Evolutionary conservation across 768 basidiomycete species (phyloP).

Genomic region (Pisolithus tinctorius): DNA sequence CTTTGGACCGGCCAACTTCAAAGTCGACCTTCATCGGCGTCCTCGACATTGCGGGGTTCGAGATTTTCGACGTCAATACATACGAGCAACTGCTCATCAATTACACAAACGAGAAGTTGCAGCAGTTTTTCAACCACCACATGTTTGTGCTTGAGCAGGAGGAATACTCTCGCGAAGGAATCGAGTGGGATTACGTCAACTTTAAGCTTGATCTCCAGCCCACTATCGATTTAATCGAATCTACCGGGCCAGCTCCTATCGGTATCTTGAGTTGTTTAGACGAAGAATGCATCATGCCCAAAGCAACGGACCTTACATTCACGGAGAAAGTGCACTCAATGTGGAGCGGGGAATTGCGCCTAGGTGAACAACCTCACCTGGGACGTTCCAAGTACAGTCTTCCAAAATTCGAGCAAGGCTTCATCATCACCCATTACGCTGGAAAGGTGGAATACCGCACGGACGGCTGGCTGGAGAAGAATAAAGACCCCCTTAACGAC

Average conservation of each 20-base stretch:
- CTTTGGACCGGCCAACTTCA: constrained; percentile 86
- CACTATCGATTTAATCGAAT: constrained; percentile 96
- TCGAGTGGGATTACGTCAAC: constrained; percentile 97
- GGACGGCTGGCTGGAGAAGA: constrained; percentile 97
- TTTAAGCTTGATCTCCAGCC: constrained; percentile 97
- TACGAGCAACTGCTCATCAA: constrained; percentile 99
- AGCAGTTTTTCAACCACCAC: constrained; percentile 98
- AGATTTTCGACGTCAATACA: constrained; percentile 90
- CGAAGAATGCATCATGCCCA: constrained; percentile 99
- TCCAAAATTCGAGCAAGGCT: constrained; percentile 86
- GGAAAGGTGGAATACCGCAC: constrained; percentile 95
- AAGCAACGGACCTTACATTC: constrained; percentile 91
- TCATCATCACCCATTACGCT: constrained; percentile 93
- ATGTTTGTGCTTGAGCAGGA: constrained; percentile 99
- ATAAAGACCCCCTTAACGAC: constrained; percentile 97
- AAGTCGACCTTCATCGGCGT: constrained; percentile 96
- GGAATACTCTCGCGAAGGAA: constrained; percentile 92
- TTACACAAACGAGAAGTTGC: constrained; percentile 96
- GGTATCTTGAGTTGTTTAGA: constrained; percentile 92
- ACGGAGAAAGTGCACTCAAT: constrained; percentile 82
- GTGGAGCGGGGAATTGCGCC: constrained; percentile 47
- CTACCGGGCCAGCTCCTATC: constrained; percentile 53
- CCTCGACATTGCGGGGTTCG: constrained; percentile 98
- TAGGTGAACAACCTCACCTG: constrained; percentile 51
- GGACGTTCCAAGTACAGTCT: constrained; percentile 82